Evolutionary conservation across 306 rosid species (phyloP).

Genomic region (Trifolium dubium): DNA sequence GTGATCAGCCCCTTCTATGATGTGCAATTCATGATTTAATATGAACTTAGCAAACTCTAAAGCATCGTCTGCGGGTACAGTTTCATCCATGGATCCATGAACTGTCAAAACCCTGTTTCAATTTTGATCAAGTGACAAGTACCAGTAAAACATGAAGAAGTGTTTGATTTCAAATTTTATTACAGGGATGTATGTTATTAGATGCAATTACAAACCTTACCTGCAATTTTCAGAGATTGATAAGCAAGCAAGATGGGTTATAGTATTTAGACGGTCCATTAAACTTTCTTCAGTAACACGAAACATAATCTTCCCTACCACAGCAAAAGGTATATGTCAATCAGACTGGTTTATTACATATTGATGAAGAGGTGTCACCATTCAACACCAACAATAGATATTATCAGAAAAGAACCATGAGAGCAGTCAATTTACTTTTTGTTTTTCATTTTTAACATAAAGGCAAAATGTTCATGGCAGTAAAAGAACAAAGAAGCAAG

Average conservation of each 20-base stretch:
- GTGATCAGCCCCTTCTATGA: constrained; percentile 88
- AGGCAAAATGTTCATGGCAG: constrained; percentile 25
- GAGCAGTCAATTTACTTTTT: constrained; percentile 43
- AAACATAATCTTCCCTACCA: constrained; percentile 62
- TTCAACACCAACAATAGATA: constrained; percentile 4
- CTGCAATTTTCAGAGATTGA: constrained; percentile 68
- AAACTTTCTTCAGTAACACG: constrained; percentile 85
- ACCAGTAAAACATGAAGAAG: constrained; percentile 28
- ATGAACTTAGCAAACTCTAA: constrained; percentile 65
- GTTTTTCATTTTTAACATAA: constrained; percentile 49
- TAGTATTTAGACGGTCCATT: constrained; percentile 76
- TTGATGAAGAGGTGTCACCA: constrained; percentile 18
- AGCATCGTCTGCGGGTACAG: constrained; percentile 76
- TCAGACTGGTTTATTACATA: background rate
- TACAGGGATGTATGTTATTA: background rate
- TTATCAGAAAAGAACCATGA: background rate
- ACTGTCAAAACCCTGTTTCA: constrained; percentile 76
- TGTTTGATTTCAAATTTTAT: constrained; percentile 15
- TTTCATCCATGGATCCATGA: constrained; percentile 87
- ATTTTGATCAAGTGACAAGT: constrained; percentile 24
- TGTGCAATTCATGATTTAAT: constrained; percentile 65
- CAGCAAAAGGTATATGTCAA: constrained; percentile 17
- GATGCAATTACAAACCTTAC: constrained; percentile 42
- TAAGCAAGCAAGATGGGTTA: constrained; percentile 63
- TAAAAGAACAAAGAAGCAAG: background rate